Evolutionary conservation across 1,139 yeast genomes (phyloP).

Genomic region (Pichia sp.): DNA sequence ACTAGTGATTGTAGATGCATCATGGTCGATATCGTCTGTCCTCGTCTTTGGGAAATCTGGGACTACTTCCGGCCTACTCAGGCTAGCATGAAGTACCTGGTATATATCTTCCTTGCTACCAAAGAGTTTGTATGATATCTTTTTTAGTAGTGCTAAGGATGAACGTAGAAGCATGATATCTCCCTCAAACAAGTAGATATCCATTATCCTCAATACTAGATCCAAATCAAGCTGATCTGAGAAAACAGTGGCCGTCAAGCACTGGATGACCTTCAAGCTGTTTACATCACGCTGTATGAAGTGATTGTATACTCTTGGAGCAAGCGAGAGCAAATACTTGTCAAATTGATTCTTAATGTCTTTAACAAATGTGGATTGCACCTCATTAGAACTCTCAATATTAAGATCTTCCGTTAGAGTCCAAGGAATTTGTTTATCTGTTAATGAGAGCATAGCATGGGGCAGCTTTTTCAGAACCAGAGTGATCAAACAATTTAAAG

Average conservation of each 20-base stretch:
- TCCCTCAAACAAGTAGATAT: slow-evolving; percentile 56
- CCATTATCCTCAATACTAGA: slow-evolving; percentile 36
- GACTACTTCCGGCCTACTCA: background rate
- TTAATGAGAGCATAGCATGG: slow-evolving; percentile 24
- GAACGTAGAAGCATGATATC: slow-evolving; percentile 43
- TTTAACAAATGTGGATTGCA: slow-evolving; percentile 13
- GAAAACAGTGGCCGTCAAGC: slow-evolving; percentile 20
- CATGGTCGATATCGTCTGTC: no score
- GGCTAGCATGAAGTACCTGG: slow-evolving; percentile 19
- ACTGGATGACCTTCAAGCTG: slow-evolving; percentile 14
- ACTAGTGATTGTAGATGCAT: no score
- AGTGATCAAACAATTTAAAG: slow-evolving; percentile 41
- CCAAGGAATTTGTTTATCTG: slow-evolving; percentile 3
- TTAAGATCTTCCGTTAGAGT: slow-evolving; percentile 12
- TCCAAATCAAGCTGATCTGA: slow-evolving; percentile 21
- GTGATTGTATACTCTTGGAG: slow-evolving; percentile 43
- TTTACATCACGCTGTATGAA: slow-evolving; percentile 31
- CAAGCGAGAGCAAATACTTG: slow-evolving; percentile 36
- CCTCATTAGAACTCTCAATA: slow-evolving; percentile 1
- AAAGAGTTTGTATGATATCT: slow-evolving; percentile 45
- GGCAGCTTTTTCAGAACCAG: slow-evolving; percentile 31
- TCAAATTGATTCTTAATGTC: slow-evolving; percentile 37
- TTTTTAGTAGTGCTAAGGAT: slow-evolving; percentile 40
- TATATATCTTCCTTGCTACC: slow-evolving; percentile 43
- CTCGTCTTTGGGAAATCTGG: no score